Evolutionary conservation across 2,329 filamentous ascomycete species (phyloP), one percentile per base, ranked within the genome.

Genomic region (Aspergillus candidus): DNA sequence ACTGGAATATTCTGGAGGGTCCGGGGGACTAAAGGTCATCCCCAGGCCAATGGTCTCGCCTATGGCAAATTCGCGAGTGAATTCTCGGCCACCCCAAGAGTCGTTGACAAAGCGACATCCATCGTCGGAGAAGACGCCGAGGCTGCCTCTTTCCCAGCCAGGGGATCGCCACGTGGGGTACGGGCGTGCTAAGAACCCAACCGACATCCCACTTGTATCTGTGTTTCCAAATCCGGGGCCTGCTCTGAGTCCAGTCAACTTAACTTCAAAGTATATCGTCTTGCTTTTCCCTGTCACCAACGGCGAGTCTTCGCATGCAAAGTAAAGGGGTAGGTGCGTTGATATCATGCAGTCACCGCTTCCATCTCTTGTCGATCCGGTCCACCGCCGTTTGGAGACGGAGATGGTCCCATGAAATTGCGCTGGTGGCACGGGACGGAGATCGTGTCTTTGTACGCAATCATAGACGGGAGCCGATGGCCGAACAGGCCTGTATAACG

Each of bases 51-150:
- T 70, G 0, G 72, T 75, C 46, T 83, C 76, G 5, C 76, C 77
- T 1, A 65, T 61, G 12, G 65, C 56, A 53, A 83, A 79, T 1
- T 74, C 59, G 7, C 57, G 59, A 0, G 76, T 78, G 49, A 83
- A 83, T 44, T 79, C 76, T 15, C 69, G 67, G 1, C 80, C 80
- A 10, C 80, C 80, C 60, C 69, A 78, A 0, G 74, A 73, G 55
- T 83, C 76, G 57, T 83, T 81, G 29, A 83, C 75, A 51, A 82
- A 84, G 32, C 76, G 72, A 22, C 77, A 71, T 1, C 80, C 80
- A 56, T 84, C 80, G 53, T 83, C 80, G 4, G 76, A 75, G 53
- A 83, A 80, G 6, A 84, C 75, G 1, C 71, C 80, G 2, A 83
- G 58, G 47, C 76, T 78, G 2, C 73, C 79, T 35, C 80, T 70